Percentiles rank a stretch among this genome's conserved stretches.
Conservation (phyloP, 129 eudicot species). For the Sambucus nigra region DNA sequence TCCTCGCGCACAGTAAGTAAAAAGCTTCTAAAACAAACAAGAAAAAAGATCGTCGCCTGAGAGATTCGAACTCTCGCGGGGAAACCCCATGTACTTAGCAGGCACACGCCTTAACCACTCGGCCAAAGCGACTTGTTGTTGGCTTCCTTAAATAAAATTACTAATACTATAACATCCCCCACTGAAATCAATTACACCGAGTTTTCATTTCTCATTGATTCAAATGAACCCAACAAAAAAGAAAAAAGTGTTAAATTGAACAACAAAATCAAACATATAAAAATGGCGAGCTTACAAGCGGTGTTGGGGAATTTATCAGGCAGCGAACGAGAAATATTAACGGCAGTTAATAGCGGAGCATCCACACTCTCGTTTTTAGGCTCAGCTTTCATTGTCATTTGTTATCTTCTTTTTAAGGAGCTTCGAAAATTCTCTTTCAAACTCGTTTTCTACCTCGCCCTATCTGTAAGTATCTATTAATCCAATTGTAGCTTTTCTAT, state of each 20-base stretch:
- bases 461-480: slow-evolving; percentile 72
- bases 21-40: too few relatives aligned
- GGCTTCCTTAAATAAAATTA: too few relatives aligned
- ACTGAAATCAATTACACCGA: too few relatives aligned
- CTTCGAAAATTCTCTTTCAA: slow-evolving; percentile 97
- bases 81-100: slow-evolving; percentile 74
- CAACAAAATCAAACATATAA: too few relatives aligned
- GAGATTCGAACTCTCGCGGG: slow-evolving; percentile 98
- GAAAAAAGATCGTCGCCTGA: slow-evolving; percentile 83
- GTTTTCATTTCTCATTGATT: too few relatives aligned
- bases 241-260: too few relatives aligned
- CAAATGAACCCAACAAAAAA: too few relatives aligned
- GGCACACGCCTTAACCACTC: slow-evolving; percentile 98
- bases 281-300: slow-evolving; percentile 71
- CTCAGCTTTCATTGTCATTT: slow-evolving; percentile 76
- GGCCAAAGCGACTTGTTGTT: slow-evolving; percentile 87
- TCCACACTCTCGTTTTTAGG: slow-evolving; percentile 80
- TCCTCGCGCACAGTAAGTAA: too few relatives aligned
- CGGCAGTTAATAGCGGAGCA: slow-evolving; percentile 70
- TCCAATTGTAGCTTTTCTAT: too few relatives aligned
- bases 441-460: slow-evolving; percentile 93
- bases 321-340: slow-evolving; percentile 54
- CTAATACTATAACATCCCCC: too few relatives aligned
- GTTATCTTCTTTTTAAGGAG: slow-evolving; percentile 81
- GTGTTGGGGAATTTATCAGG: slow-evolving; percentile 60